Conservation (phyloP, 108 stramenopile species). For the Cylindrotheca closterium region DNA sequence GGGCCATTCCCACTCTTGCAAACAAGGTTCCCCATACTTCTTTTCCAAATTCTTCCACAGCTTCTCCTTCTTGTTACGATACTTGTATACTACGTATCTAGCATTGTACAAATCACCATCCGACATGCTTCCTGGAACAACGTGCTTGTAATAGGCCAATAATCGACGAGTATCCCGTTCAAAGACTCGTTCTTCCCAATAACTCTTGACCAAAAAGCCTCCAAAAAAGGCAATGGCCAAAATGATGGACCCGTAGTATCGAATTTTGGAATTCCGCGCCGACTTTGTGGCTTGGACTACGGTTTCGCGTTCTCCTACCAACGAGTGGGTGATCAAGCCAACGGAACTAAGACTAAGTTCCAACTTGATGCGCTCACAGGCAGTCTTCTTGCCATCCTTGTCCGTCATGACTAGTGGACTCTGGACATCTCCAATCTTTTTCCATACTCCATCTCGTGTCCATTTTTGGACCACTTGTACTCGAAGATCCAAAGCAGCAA, state of each 20-base stretch:
- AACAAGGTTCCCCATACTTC: slow-evolving; percentile 75
- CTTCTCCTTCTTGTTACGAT: slow-evolving; percentile 74
- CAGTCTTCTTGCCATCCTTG: slow-evolving; percentile 58
- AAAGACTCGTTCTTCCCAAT: slow-evolving; percentile 71
- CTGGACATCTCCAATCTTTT: slow-evolving; percentile 62
- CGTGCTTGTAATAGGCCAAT: slow-evolving; percentile 81
- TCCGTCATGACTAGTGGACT: slow-evolving; percentile 56
- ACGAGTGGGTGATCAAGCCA: slow-evolving; percentile 54
- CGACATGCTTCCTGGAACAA: slow-evolving; percentile 63
- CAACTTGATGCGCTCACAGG: slow-evolving; percentile 61
- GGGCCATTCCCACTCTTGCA: slow-evolving; percentile 67
- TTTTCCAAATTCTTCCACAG: slow-evolving; percentile 78
- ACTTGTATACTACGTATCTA: slow-evolving; percentile 79
- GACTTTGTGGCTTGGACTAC: slow-evolving; percentile 82
- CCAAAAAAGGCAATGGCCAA: slow-evolving; percentile 73
- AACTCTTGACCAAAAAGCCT: slow-evolving; percentile 80
- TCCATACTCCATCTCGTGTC: slow-evolving; percentile 69
- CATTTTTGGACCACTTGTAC: slow-evolving; percentile 75
- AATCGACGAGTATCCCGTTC: slow-evolving; percentile 70
- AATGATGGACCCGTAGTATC: slow-evolving; percentile 58
- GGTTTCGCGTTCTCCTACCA: slow-evolving; percentile 67
- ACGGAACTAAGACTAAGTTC: slow-evolving; percentile 68
- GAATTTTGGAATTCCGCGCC: slow-evolving; percentile 58
- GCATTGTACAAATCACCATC: slow-evolving; percentile 79
- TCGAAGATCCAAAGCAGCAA: slow-evolving; percentile 65